phyloP scores from a whole-genome alignment of 768 basidiomycete genomes.

The Boletus insuetus region DNA sequence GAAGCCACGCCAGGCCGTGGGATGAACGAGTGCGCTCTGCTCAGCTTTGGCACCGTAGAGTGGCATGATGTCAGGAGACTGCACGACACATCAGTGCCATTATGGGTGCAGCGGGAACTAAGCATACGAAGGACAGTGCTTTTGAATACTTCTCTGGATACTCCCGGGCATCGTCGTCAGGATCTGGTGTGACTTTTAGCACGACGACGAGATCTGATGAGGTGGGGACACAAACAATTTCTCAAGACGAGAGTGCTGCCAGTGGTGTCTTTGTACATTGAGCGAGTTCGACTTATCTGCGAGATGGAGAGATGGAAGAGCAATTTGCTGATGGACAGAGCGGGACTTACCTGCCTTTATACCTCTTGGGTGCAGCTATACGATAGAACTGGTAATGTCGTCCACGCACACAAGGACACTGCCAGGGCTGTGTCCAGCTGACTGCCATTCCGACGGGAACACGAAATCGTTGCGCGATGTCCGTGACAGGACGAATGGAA shows the following conservation, averaged over 20 bases:
- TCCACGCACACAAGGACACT: not conserved
- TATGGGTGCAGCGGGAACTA: not conserved
- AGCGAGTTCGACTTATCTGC: not conserved
- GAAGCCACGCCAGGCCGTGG: not conserved
- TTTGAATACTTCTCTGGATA: not conserved
- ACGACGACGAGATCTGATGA: no score
- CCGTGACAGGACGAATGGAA: not conserved
- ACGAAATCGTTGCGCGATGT: not conserved
- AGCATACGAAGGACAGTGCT: not conserved
- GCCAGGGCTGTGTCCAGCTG: not conserved
- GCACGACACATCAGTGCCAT: not conserved
- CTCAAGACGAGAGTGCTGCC: not conserved
- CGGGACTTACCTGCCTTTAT: not conserved
- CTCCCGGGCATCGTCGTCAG: not conserved
- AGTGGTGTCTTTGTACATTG: not conserved
- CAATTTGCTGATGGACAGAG: not conserved
- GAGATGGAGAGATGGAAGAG: not conserved
- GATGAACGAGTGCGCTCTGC: not conserved
- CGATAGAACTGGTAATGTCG: not conserved
- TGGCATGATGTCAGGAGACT: conserved; percentile 7
- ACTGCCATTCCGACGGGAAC: not conserved
- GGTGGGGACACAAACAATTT: not conserved
- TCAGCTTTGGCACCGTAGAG: not conserved
- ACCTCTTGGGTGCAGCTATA: not conserved
- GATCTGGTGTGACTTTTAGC: not conserved